Base-by-base conservation (phyloP, 1,139 yeast genomes). In the Lizanozyma gosingica region DNA sequence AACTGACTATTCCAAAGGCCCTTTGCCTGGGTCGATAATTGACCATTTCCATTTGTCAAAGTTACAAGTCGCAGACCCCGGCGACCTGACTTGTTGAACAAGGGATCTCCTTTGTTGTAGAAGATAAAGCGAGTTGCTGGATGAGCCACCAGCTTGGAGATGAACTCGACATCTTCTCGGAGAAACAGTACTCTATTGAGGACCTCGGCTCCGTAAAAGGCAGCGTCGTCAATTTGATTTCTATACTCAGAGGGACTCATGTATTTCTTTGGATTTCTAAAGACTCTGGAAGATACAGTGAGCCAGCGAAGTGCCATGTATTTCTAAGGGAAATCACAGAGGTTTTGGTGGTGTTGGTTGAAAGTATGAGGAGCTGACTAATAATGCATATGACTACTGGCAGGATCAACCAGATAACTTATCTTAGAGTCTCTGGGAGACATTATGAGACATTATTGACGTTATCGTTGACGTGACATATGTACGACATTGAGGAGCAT, bases 121-220 rank as follows among this genome's bases (percentile, higher is more conserved):
- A 83, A 76, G 4, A 86, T 55, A 46, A 85, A 78, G 42, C 77
- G 64, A 2, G 92, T 66, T 4, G 71, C 59, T 2, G 73, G 64
- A 49, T 76, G 80, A 14, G 51, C 57, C 35, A 80, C 55, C 1
- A 88, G 78, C 33, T 60, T 54, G 37, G 64, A 51, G 17, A 88
- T 70, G 53, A 86, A 88, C 29, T 66, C 73, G 17, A 62, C 43
- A 54, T 87, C 83, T 29, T 78, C 80, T 41, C 97, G 67, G 37
- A 88, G 65, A 54, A 87, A 90, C 11, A 94, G 80, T 8, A 88
- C 80, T 46, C 97, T 65, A 60, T 90, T 88, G 41, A 90, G 64
- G 4, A 76, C 78, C 45, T 76, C 80, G 16, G 71, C 71, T 14
- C 84, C 80, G 48, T 67, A 72, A 43, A 55, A 63, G 29, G 29